A percentile compares a stretch with the other conserved stretches of the same genome.
These are phyloP conservation scores for Arthrobotrys sphaeroides DNA, from an alignment of 2,329 filamentous ascomycete genomes.

Conservation along the genomic window DNA sequence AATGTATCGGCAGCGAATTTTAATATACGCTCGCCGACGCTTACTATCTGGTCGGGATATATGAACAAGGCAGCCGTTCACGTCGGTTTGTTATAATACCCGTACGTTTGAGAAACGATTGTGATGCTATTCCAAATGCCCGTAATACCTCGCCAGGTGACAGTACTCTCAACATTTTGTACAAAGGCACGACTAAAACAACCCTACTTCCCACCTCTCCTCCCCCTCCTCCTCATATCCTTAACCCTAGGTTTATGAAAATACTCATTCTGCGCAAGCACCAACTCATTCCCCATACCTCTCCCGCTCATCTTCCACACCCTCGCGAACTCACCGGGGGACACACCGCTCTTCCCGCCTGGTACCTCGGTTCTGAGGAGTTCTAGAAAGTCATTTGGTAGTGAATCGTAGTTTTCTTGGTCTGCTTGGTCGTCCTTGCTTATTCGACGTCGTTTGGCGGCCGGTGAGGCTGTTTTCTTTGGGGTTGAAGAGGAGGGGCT, in stretches of 20 bases:
- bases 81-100: too few species aligned
- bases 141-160: too few species aligned
- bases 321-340: constrained; percentile 43
- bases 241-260: not conserved
- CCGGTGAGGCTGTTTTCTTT: not conserved
- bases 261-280: constrained; percentile 47
- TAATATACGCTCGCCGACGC: too few species aligned
- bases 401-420: not conserved
- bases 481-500: not conserved
- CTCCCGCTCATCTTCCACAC: constrained; percentile 47
- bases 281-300: constrained; percentile 40
- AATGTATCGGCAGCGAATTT: too few species aligned
- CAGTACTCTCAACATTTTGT: too few species aligned
- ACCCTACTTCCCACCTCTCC: not conserved
- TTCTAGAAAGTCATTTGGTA: constrained; percentile 33
- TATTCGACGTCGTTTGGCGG: constrained; percentile 29
- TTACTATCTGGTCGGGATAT: too few species aligned
- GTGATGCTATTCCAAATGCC: too few species aligned
- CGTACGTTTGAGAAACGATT: too few species aligned
- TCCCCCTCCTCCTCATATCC: not conserved
- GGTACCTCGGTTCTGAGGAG: constrained; percentile 24
- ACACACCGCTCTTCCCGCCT: constrained; percentile 21
- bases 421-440: not conserved
- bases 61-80: too few species aligned
- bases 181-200: not conserved